Conservation (phyloP, 768 basidiomycete genomes). For the Holtermanniella nyarrowii region DNA sequence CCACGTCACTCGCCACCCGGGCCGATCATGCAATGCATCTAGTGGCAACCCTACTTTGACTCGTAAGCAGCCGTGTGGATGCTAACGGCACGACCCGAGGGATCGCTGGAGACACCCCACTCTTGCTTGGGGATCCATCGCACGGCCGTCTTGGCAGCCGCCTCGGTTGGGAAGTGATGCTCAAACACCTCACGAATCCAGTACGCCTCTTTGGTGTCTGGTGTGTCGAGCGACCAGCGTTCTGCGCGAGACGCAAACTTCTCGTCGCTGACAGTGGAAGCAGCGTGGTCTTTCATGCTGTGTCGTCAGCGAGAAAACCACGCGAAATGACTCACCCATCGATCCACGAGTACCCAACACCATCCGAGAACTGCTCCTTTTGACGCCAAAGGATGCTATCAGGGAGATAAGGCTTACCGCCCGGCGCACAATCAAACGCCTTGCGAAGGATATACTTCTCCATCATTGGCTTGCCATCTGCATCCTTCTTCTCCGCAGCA, state of each 20-base stretch:
- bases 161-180: slow-evolving; percentile 66
- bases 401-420: slow-evolving; percentile 79
- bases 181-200: slow-evolving; percentile 87
- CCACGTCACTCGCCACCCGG: no score
- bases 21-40: no score
- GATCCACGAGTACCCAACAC: slow-evolving; percentile 98
- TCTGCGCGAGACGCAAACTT: slow-evolving; percentile 59
- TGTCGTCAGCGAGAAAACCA: background rate
- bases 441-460: slow-evolving; percentile 98
- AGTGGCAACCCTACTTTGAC: slow-evolving; percentile 5
- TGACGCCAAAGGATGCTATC: slow-evolving; percentile 93
- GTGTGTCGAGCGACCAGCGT: slow-evolving; percentile 68
- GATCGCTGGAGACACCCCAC: slow-evolving; percentile 92
- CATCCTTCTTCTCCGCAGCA: slow-evolving; percentile 58
- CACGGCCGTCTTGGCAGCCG: slow-evolving; percentile 84
- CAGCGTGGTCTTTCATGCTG: slow-evolving; percentile 85
- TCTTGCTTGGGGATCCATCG: slow-evolving; percentile 91
- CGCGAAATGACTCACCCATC: slow-evolving; percentile 56
- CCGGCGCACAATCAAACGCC: slow-evolving; percentile 79
- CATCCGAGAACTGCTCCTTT: slow-evolving; percentile 99
- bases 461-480: slow-evolving; percentile 81
- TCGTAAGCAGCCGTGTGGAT: slow-evolving; percentile 90
- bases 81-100: slow-evolving; percentile 86
- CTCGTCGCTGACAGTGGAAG: slow-evolving; percentile 64
- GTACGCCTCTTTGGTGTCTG: slow-evolving; percentile 96